A percentile compares a stretch with the other conserved stretches of the same genome.
phyloP scores from a whole-genome alignment of 164 flowering plant genomes.

The Tetrastigma voinierianum region DNA sequence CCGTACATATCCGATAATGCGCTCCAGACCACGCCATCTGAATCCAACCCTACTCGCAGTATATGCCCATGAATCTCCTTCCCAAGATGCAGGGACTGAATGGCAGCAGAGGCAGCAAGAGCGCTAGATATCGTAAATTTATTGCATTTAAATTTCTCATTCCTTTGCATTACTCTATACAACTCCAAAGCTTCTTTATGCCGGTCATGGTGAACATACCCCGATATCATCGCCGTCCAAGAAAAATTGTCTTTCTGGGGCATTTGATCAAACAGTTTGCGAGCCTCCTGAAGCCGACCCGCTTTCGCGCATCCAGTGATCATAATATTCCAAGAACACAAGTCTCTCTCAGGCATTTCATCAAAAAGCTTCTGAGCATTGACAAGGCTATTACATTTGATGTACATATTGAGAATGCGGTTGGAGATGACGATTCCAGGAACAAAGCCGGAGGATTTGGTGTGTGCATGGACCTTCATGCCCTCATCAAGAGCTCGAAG shows the following conservation, averaged over 20 bases:
- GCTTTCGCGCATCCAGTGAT: constrained; percentile 26
- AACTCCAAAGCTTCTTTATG: constrained; percentile 27
- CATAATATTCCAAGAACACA: constrained; percentile 44
- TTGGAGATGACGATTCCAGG: constrained; percentile 26
- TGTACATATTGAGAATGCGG: constrained; percentile 27
- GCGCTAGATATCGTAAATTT: constrained; percentile 36
- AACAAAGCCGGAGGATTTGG: constrained; percentile 13
- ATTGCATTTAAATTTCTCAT: constrained; percentile 13
- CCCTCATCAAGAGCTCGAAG: constrained; percentile 24
- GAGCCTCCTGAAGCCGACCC: constrained; percentile 27
- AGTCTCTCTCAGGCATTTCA: constrained; percentile 31
- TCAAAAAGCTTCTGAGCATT: constrained; percentile 31
- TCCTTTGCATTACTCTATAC: constrained; percentile 24
- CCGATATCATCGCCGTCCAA: constrained; percentile 39
- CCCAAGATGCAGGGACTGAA: constrained; percentile 22
- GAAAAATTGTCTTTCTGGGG: constrained; percentile 30
- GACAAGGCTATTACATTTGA: constrained; percentile 24
- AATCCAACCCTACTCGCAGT: constrained; percentile 27
- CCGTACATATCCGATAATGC: constrained; percentile 39
- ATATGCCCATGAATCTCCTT: constrained; percentile 41
- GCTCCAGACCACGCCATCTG: constrained; percentile 38
- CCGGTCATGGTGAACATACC: constrained; percentile 21
- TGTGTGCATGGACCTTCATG: constrained; percentile 24
- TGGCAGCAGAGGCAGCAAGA: constrained; percentile 30
- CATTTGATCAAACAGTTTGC: constrained; percentile 38